Evolutionary conservation across 169 alveolate species (phyloP).

Genomic region (Cyclospora cayetanensis): DNA sequence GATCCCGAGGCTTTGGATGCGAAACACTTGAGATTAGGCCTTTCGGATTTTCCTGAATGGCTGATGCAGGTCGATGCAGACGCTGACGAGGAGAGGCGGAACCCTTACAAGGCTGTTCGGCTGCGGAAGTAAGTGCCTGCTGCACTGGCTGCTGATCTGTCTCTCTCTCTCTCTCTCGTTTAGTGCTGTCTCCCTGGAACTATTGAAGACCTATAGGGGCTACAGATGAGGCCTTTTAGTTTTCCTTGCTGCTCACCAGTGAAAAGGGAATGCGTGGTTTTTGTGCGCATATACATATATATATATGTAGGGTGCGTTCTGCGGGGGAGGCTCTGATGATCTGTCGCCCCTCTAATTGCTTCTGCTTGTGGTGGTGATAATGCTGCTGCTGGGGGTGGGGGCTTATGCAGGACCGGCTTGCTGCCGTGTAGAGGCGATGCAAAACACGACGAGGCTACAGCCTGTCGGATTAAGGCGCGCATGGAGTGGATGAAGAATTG

Average conservation of each 20-base stretch:
- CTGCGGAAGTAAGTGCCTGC: slow-evolving; percentile 8
- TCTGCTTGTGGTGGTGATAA: not conserved
- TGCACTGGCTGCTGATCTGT: not conserved
- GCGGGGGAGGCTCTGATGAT: not conserved
- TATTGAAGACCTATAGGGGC: not conserved
- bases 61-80: slow-evolving; percentile 49
- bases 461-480: not conserved
- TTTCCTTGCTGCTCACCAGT: too few species aligned
- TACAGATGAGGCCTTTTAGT: not conserved
- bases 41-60: slow-evolving; percentile 23
- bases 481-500: not conserved
- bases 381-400: not conserved
- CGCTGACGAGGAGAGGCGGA: slow-evolving; percentile 25
- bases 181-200: not conserved
- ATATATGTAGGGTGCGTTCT: not conserved
- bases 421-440: not conserved
- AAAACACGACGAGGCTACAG: not conserved
- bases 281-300: not conserved
- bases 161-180: not conserved
- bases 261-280: too few species aligned
- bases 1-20: slow-evolving; percentile 2
- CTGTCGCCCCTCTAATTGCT: not conserved
- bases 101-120: slow-evolving; percentile 53
- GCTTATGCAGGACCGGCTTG: not conserved
- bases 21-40: not conserved